These are phyloP conservation scores for Capsicum pubescens DNA, from an alignment of 257 asterid genomes.

Conservation along the genomic window DNA sequence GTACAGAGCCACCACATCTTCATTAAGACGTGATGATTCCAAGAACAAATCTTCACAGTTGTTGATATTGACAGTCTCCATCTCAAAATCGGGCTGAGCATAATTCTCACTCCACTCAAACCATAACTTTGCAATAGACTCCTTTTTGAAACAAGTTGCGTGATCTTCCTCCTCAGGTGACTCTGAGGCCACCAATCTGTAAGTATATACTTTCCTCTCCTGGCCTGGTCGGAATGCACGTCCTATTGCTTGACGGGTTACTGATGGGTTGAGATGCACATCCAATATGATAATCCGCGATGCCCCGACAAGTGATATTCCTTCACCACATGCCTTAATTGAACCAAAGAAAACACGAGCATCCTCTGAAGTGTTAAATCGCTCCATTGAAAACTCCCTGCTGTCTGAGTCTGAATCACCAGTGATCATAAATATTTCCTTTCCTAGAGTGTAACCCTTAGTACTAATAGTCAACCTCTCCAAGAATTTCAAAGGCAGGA, in stretches of 20 bases:
- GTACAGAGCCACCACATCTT: constrained; percentile 61
- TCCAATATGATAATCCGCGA: constrained; percentile 85
- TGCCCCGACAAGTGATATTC: constrained; percentile 95
- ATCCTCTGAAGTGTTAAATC: constrained; percentile 67
- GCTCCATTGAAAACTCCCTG: constrained; percentile 82
- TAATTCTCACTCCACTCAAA: constrained; percentile 86
- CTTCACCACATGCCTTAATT: constrained; percentile 94
- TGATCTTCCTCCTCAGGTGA: constrained; percentile 93
- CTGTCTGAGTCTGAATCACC: constrained; percentile 81
- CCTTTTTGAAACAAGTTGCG: constrained; percentile 82
- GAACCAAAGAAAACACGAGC: constrained; percentile 97
- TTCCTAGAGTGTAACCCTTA: constrained; percentile 72
- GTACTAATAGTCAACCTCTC: constrained; percentile 73
- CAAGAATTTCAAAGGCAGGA: constrained; percentile 80
- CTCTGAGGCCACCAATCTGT: constrained; percentile 72
- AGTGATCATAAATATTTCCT: constrained; percentile 88
- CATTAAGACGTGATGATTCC: constrained; percentile 67
- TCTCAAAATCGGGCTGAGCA: constrained; percentile 61
- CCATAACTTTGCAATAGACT: constrained; percentile 93
- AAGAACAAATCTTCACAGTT: constrained; percentile 67
- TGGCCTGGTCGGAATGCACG: constrained; percentile 99
- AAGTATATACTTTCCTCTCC: constrained; percentile 72
- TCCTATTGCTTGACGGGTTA: constrained; percentile 99
- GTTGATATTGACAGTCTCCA: constrained; percentile 63
- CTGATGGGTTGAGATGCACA: constrained; percentile 87